Percentiles rank a stretch among this genome's conserved stretches.
phyloP scores from a whole-genome alignment of 1,284 basidiomycete species.

The Moniliophthora roreri region DNA sequence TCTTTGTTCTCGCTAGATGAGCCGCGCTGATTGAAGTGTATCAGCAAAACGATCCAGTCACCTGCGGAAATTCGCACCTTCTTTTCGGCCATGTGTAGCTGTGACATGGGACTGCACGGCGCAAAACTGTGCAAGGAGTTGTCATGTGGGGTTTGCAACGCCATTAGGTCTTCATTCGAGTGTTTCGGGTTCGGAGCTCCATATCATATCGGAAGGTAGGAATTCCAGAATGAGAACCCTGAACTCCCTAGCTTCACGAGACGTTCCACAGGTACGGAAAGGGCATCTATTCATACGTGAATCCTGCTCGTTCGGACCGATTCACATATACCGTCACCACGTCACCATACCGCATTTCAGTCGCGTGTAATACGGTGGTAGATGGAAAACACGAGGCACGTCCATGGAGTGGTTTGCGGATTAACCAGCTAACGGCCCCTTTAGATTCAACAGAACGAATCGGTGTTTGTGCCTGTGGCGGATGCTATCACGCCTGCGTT shows the following conservation, averaged over 20 bases:
- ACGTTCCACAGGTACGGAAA: slow-evolving; percentile 44
- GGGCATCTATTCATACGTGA: slow-evolving; percentile 59
- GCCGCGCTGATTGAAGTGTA: slow-evolving; percentile 3
- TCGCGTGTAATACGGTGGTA: slow-evolving; percentile 55
- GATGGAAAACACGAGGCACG: slow-evolving; percentile 28
- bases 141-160: slow-evolving; percentile 62
- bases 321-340: slow-evolving; percentile 59
- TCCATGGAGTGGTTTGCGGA: not conserved
- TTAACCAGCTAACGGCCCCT: slow-evolving; percentile 6
- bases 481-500: slow-evolving; percentile 49
- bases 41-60: slow-evolving; percentile 5
- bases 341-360: slow-evolving; percentile 61
- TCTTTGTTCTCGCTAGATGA: not conserved
- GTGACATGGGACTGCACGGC: slow-evolving; percentile 57
- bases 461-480: slow-evolving; percentile 41
- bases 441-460: slow-evolving; percentile 36
- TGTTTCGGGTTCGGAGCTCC: slow-evolving; percentile 51
- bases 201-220: slow-evolving; percentile 52
- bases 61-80: slow-evolving; percentile 51
- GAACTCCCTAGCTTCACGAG: slow-evolving; percentile 2
- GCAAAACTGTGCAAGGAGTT: slow-evolving; percentile 49
- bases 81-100: slow-evolving; percentile 61
- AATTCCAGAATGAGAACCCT: not conserved
- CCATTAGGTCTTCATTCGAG: slow-evolving; percentile 53
- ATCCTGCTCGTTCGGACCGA: slow-evolving; percentile 52